Base-by-base conservation (phyloP, 305 asterid genomes). In the Withania somnifera region DNA sequence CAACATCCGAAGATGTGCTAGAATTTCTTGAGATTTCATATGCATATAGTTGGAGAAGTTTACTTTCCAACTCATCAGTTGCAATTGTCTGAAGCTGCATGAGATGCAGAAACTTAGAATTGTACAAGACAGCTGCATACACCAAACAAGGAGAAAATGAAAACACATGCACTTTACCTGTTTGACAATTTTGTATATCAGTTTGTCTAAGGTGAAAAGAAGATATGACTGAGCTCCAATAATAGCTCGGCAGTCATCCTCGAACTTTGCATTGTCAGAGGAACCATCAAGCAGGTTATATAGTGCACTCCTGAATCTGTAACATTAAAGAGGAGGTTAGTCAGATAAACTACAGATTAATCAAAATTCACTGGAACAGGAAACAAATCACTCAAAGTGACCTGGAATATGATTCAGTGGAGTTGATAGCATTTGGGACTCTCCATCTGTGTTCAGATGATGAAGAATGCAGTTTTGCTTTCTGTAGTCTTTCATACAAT, bases 211-310 rank as follows among this genome's bases (percentile, higher is more conserved):
- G 24, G 98, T 97, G 86, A 92, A 93, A 84, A 97, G 97, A 82
- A 89, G 84, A 88, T 90, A 97, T 40, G 99, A 92, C 77, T 93
- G 98, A 87, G 97, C 88, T 77, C 99, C 99, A 79, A 95, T 86
- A 78, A 92, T 89, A 83, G 97, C 91, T 58, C 98, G 94, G 82
- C 99, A 97, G 83, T 97, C 99, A 82, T 97, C 99, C 87, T 97
- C 99, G 82, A 89, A 97, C 90, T 91, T 97, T 42, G 97, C 86
- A 78, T 89, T 92, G 87, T 95, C 99, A 80, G 89, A 90, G 82
- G 98, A 87, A 56, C 99, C 99, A 82, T 90, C 92, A 67, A 97
- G 91, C 83, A 95, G 88, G 86, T 83, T 92, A 84, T 86, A 87
- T 51, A 97, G 95, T 24, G 97, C 94, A 85, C 84, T 91, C 91